Base-by-base conservation (phyloP, 148 eudicot genomes). In the Fagopyrum esculentum region DNA sequence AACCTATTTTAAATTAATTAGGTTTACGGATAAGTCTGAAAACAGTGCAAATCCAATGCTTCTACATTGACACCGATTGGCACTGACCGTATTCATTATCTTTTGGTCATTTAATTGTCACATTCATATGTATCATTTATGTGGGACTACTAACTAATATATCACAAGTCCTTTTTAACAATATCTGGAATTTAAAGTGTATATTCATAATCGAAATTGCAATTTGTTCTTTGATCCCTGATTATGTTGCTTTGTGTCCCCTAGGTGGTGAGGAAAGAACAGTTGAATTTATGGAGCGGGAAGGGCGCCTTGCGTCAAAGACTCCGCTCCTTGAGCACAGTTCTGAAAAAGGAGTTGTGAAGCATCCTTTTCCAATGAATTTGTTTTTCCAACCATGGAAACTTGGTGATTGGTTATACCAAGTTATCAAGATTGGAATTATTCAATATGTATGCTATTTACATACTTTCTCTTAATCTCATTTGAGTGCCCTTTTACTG, bases 261-360 rank as follows among this genome's bases (percentile, higher is more conserved):
- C 19, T 71, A 96, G 99, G 99, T 73, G 99, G 99, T 49, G 99
- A 96, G 71, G 90, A 92, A 80, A 85, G 91, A 82, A 81, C 99
- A n/a, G 81, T 92, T 64, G 91, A 83, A 77, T 96, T 90, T 79
- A 86, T 96, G 94, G 91, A 89, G 81, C 86, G 99, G 84, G 87
- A 89, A 85, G 99, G 99, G 12, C 93, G 99, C 76, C 77, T 80
- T 57, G 84, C 89, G 69, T 70, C 83, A 49, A 90, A 87, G 81
- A 66, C 84, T 76, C 94, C 99, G 48, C 80, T 96, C 29, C 77
- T 96, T 78, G 99, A 92, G 54, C 90, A 86, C 74, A 80, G 88
- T 78, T 76, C 85, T 75, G 97, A 90, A 81, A 89, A 76, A 72
- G 99, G 99, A 81, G 76, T 81, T 40, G 77, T 96, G 54, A 88